Evolutionary conservation across 495 filamentous ascomycete species (phyloP).

Genomic region (Daldinia caldariorum): DNA sequence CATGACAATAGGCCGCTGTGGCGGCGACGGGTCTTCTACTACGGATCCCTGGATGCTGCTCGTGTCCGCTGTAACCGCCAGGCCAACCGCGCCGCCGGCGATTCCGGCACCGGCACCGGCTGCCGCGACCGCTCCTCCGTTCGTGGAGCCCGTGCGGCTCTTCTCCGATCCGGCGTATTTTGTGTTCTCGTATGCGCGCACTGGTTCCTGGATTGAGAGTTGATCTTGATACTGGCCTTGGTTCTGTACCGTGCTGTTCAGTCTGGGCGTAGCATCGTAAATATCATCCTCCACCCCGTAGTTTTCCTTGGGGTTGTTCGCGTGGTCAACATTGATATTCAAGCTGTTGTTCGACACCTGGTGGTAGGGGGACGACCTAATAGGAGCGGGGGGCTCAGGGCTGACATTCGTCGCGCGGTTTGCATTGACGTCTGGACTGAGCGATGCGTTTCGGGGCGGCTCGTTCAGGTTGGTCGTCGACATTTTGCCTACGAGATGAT

Average conservation of each 20-base stretch:
- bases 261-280: constrained; percentile 57
- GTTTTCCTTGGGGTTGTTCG: constrained; percentile 23
- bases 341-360: constrained; percentile 41
- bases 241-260: neutral
- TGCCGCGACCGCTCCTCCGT: neutral
- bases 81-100: neutral
- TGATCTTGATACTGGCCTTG: neutral
- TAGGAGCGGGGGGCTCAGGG: constrained; percentile 41
- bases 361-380: constrained; percentile 32
- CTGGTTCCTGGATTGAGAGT: neutral
- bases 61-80: neutral
- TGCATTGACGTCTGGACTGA: constrained; percentile 45
- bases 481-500: constrained; percentile 42
- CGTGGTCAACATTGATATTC: constrained; percentile 39
- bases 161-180: constrained; percentile 43
- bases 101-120: neutral
- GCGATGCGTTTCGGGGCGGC: constrained; percentile 12
- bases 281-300: constrained; percentile 51
- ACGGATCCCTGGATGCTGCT: neutral
- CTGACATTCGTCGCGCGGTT: constrained; percentile 49
- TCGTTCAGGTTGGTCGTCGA: neutral
- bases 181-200: constrained; percentile 30
- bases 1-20: constrained; percentile 35
- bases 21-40: constrained; percentile 16
- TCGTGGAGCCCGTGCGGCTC: constrained; percentile 10